Base-by-base conservation (phyloP, 495 filamentous ascomycete species). In the Xylaria sp. region DNA sequence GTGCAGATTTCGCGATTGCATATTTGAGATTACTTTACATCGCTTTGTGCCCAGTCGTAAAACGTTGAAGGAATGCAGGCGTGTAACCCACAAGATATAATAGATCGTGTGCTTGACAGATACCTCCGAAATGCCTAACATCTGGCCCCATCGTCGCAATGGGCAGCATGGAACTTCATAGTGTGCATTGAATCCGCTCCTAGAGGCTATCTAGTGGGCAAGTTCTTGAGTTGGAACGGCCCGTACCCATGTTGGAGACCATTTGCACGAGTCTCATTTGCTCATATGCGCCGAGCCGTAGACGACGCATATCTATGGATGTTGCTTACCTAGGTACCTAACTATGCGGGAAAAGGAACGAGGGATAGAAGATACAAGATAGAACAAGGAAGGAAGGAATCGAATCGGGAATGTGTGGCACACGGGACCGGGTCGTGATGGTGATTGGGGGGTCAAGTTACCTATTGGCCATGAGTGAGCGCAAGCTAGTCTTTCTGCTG, bases 131-230 rank as follows among this genome's bases (percentile, higher is more conserved):
- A 67, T 52, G 64, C 64, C 64, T 55, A 62, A 67, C 29, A n/a
- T 35, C 31, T 52, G 43, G 44, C 62, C 62, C 62, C 44, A 52
- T 52, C 9, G 62, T 65, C 17, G 21, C 37, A 52, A 63, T 63
- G 37, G 21, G 61, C 61, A 7, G 37, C 41, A 61, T 41, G 59
- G 59, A 24, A 63, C 61, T 63, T 55, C 31, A 29, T 55, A 55
- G 52, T 6, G 26, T 55, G n/a, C 31, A 37, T 37, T 37, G 21
- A 15, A 37, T 8, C 33, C 2, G 55, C 19, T 37, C 31, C 26
- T 17, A 21, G 55, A 33, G 29, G 31, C 29, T 58, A 37, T 15
- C 31, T 58, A 37, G 31, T 11, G 31, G 55, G 55, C 31, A 58
- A 58, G 55, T 15, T 33, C 8, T 21, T 11, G 17, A n/a, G 31